Evolutionary conservation across 2,329 filamentous ascomycete species (phyloP).

Genomic region (Pleoardoris graminearum): DNA sequence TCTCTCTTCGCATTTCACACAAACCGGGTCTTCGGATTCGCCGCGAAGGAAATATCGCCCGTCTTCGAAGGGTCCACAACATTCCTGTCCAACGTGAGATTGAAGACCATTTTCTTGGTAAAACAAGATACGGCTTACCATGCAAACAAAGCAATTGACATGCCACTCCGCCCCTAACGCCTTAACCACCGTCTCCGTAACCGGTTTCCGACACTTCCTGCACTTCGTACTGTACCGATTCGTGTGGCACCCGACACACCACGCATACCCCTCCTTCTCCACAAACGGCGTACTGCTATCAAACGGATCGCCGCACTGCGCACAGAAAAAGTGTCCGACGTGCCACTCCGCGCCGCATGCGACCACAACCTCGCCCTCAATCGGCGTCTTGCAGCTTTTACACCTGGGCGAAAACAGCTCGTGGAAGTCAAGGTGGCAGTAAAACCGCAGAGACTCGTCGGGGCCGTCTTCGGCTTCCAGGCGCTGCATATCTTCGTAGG

Average conservation of each 20-base stretch:
- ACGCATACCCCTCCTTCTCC: constrained; percentile 96
- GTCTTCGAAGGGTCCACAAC: constrained; percentile 62
- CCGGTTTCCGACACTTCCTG: constrained; percentile 77
- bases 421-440: constrained; percentile 98
- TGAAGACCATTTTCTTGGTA: background rate
- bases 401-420: constrained; percentile 90
- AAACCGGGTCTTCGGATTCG: constrained; percentile 62
- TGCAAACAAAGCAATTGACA: constrained; percentile 85
- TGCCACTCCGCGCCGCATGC: constrained; percentile 97
- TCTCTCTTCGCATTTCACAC: constrained; percentile 64
- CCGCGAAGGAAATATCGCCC: constrained; percentile 66
- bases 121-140: constrained; percentile 44
- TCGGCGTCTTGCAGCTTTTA: constrained; percentile 94
- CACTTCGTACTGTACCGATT: constrained; percentile 90
- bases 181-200: constrained; percentile 86
- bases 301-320: constrained; percentile 89
- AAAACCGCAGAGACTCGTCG: constrained; percentile 76
- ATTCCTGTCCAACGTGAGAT: constrained; percentile 53
- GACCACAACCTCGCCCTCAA: constrained; percentile 91
- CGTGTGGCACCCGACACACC: constrained; percentile 93
- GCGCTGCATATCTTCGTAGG: constrained; percentile 61
- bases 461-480: constrained; percentile 63
- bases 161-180: constrained; percentile 95
- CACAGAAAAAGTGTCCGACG: constrained; percentile 97
- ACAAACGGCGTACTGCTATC: constrained; percentile 75